Conservation (phyloP, 176 grass and related monocot genomes). For the Raddia distichophylla region DNA sequence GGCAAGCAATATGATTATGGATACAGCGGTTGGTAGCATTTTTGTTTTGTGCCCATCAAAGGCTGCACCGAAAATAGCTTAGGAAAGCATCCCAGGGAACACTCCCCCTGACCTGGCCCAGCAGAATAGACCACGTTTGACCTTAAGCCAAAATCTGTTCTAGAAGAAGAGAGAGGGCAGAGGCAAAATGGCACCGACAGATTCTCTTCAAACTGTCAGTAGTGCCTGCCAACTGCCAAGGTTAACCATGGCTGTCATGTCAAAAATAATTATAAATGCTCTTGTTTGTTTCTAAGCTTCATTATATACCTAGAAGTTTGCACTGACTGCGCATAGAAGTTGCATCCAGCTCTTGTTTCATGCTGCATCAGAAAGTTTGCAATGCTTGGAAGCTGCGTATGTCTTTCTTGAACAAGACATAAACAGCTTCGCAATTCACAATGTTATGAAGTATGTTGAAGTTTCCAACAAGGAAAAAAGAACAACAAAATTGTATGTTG, state of each 20-base stretch:
- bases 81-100: conserved; percentile 6
- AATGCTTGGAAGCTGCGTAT: not conserved
- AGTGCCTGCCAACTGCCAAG: not conserved
- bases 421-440: conserved; percentile 14
- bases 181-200: conserved; percentile 40
- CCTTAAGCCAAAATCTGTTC: not conserved
- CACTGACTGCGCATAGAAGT: conserved; percentile 2
- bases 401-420: conserved; percentile 35
- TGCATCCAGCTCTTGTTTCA: not conserved
- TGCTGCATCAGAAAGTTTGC: conserved; percentile 9
- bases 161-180: not conserved
- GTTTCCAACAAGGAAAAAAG: conserved; percentile 1
- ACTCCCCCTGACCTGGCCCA: conserved; percentile 17
- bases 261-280: not conserved
- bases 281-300: not conserved
- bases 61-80: not conserved
- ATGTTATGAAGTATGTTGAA: not conserved
- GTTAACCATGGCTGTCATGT: not conserved
- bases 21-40: conserved; percentile 12
- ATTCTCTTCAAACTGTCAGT: not conserved
- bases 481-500: not conserved
- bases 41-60: conserved; percentile 8
- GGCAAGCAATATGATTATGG: not conserved
- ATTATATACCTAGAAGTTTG: conserved; percentile 3
- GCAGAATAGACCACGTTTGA: conserved; percentile 30